Conservation (phyloP, 768 basidiomycete genomes). For the Rhizopogon sp. region DNA sequence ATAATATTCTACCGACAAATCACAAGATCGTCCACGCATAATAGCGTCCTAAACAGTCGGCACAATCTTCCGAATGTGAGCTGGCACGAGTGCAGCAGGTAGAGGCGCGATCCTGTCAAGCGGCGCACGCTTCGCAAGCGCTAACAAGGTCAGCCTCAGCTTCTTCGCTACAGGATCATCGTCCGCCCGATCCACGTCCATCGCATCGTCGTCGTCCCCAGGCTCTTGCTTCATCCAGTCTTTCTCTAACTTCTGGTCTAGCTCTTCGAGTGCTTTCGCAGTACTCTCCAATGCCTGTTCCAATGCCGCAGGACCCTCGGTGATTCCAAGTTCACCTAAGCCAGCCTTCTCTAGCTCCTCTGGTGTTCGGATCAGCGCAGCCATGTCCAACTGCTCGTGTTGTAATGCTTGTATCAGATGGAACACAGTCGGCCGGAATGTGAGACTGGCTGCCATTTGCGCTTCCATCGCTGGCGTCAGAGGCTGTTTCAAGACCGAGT, state of each 20-base stretch:
- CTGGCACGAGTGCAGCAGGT: slow-evolving; percentile 61
- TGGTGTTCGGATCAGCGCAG: slow-evolving; percentile 34
- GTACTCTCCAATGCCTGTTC: slow-evolving; percentile 55
- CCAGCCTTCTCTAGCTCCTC: slow-evolving; percentile 31
- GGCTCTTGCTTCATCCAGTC: slow-evolving; percentile 9
- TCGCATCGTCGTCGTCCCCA: not conserved
- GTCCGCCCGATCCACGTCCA: slow-evolving; percentile 17
- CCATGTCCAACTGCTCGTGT: slow-evolving; percentile 34
- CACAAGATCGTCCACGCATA: not conserved
- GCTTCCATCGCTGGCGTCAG: not conserved
- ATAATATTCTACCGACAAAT: no score
- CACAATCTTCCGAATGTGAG: slow-evolving; percentile 57
- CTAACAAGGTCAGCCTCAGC: slow-evolving; percentile 68
- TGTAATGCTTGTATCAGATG: slow-evolving; percentile 6
- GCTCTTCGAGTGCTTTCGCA: slow-evolving; percentile 43
- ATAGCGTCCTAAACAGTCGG: slow-evolving; percentile 34
- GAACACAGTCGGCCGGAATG: not conserved
- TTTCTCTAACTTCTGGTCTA: slow-evolving; percentile 29
- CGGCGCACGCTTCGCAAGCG: slow-evolving; percentile 74
- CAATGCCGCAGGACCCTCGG: slow-evolving; percentile 42
- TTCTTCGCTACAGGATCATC: slow-evolving; percentile 53
- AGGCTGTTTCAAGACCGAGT: not conserved
- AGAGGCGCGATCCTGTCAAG: slow-evolving; percentile 63
- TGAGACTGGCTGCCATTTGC: not conserved
- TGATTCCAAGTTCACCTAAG: slow-evolving; percentile 15